Percentiles rank a stretch among this genome's conserved stretches.
Conservation (phyloP, 768 basidiomycete species). For the Rhizopogon vesiculosus region DNA sequence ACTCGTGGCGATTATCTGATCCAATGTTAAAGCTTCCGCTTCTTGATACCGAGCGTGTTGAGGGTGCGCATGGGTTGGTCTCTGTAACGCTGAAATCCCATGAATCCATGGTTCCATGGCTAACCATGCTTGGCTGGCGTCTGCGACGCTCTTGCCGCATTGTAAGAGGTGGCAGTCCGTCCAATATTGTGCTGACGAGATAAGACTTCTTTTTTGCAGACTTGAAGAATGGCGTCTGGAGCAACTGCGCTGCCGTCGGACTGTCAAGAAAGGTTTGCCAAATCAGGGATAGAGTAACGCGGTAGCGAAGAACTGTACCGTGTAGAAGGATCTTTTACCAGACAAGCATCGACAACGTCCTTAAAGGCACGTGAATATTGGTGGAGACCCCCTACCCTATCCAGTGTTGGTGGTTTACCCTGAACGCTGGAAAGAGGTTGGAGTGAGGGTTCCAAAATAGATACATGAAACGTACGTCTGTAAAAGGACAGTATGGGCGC, state of each 20-base stretch:
- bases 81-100: slow-evolving; percentile 70
- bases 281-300: not conserved
- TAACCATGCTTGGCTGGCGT: slow-evolving; percentile 30
- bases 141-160: slow-evolving; percentile 67
- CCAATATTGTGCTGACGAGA: slow-evolving; percentile 72
- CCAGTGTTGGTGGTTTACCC: slow-evolving; percentile 72
- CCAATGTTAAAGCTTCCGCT: slow-evolving; percentile 1
- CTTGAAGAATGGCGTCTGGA: slow-evolving; percentile 77
- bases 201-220: slow-evolving; percentile 73
- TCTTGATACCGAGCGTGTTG: slow-evolving; percentile 3
- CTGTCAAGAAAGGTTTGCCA: slow-evolving; percentile 31
- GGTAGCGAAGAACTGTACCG: slow-evolving; percentile 38
- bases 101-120: slow-evolving; percentile 59
- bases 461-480: slow-evolving; percentile 50
- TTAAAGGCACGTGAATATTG: slow-evolving; percentile 81
- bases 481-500: slow-evolving; percentile 67
- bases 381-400: slow-evolving; percentile 64
- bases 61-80: slow-evolving; percentile 29
- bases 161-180: slow-evolving; percentile 67
- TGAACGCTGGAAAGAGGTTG: slow-evolving; percentile 46
- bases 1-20: slow-evolving; percentile 2
- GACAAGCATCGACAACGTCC: slow-evolving; percentile 77
- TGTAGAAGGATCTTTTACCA: slow-evolving; percentile 78
- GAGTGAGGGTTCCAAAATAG: not conserved
- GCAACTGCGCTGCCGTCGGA: slow-evolving; percentile 73